phyloP scores from a whole-genome alignment of 768 basidiomycete genomes.

The Pleurotus giganteus region DNA sequence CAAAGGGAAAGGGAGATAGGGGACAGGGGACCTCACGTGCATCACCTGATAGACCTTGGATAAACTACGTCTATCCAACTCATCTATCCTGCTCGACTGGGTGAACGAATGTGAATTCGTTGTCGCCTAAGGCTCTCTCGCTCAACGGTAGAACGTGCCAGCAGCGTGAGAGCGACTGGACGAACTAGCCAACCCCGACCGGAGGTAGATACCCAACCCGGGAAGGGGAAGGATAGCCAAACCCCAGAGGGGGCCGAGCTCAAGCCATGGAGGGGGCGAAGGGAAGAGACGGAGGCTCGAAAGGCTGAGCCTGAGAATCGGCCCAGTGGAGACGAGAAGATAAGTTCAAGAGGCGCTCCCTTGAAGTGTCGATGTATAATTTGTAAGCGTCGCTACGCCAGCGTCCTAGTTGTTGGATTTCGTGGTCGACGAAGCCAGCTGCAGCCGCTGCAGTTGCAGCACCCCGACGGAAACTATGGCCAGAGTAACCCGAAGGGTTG shows the following conservation, averaged over 20 bases:
- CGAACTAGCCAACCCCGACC: too few relatives aligned
- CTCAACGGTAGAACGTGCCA: too few relatives aligned
- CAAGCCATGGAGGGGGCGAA: too few relatives aligned
- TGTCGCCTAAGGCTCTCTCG: too few relatives aligned
- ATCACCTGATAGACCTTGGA: constrained; percentile 1
- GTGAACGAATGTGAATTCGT: too few relatives aligned
- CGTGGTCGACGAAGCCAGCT: constrained; percentile 1
- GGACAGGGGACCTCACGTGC: neutral
- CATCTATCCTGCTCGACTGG: too few relatives aligned
- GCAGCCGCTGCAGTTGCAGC: neutral
- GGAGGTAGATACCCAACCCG: too few relatives aligned
- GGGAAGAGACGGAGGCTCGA: neutral
- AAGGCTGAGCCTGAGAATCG: neutral
- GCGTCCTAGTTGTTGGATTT: constrained; percentile 6
- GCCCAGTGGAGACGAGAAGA: neutral
- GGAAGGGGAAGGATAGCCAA: too few relatives aligned
- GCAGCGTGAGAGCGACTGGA: too few relatives aligned
- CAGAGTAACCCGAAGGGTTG: neutral
- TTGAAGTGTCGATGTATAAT: constrained; percentile 6
- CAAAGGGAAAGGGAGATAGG: neutral
- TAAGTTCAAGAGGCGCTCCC: neutral
- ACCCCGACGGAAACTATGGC: too few relatives aligned
- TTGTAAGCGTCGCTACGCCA: constrained; percentile 11
- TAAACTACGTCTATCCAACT: constrained; percentile 14
- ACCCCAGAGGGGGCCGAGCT: too few relatives aligned